Evolutionary conservation across 202 grass and related monocot genomes (phyloP).

Genomic region (Setaria italica): DNA sequence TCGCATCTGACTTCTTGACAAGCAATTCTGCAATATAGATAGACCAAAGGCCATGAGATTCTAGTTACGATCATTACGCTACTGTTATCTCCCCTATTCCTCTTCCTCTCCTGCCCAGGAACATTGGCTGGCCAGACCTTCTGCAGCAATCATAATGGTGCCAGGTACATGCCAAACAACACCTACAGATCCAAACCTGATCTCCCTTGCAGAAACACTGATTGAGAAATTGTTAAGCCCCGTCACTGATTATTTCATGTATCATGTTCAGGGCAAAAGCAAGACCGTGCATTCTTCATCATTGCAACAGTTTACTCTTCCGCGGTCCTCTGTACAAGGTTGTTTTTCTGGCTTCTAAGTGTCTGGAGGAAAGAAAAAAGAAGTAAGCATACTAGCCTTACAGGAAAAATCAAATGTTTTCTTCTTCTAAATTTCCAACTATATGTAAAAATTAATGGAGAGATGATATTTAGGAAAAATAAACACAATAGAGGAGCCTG

Average conservation of each 20-base stretch:
- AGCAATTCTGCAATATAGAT: constrained; percentile 28
- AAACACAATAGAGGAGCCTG: constrained; percentile 12
- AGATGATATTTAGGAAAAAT: constrained; percentile 31
- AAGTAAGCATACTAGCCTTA: constrained; percentile 32
- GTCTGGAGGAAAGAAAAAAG: constrained; percentile 32
- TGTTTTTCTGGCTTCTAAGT: constrained; percentile 50
- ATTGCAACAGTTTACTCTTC: constrained; percentile 40
- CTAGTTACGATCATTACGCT: constrained; percentile 8
- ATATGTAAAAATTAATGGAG: constrained; percentile 37
- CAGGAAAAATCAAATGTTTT: neutral
- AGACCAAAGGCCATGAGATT: constrained; percentile 20
- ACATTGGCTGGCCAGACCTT: constrained; percentile 1
- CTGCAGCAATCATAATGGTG: constrained; percentile 30
- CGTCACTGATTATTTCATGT: neutral
- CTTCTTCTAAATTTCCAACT: neutral
- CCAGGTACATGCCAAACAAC: constrained; percentile 53
- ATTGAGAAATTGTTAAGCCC: neutral
- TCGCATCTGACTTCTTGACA: neutral
- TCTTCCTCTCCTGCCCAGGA: constrained; percentile 45
- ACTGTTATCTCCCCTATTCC: constrained; percentile 27
- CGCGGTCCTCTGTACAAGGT: constrained; percentile 34
- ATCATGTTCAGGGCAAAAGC: constrained; percentile 21
- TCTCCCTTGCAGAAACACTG: constrained; percentile 36
- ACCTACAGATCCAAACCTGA: constrained; percentile 59
- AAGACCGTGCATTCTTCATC: constrained; percentile 36